A percentile compares a stretch with the other conserved stretches of the same genome.
phyloP scores from a whole-genome alignment of 148 eudicot species.

The Chenopodium berlandieri region DNA sequence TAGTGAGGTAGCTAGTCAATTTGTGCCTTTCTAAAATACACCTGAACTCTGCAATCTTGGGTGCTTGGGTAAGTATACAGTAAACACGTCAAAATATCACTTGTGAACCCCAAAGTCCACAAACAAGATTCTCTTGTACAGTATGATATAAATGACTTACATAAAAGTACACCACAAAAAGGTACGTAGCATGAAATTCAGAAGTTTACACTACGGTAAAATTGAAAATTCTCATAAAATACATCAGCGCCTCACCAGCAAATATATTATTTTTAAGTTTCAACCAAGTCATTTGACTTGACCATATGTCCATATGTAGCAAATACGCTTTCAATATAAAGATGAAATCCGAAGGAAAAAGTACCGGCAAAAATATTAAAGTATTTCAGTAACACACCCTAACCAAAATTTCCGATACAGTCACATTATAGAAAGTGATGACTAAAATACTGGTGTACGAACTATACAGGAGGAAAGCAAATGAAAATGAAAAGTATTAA shows the following conservation, averaged over 20 bases:
- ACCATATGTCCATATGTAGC: neutral
- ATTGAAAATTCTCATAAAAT: neutral
- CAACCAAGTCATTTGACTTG: neutral
- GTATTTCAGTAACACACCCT: neutral
- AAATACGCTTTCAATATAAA: neutral
- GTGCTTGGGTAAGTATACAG: neutral
- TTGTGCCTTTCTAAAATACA: neutral
- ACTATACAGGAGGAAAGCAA: slow-evolving; percentile 13
- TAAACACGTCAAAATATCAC: neutral
- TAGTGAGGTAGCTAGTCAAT: neutral
- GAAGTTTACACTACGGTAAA: neutral
- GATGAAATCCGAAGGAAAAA: neutral
- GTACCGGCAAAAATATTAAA: neutral
- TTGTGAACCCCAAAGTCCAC: neutral
- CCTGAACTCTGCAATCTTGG: neutral
- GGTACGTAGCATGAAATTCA: neutral
- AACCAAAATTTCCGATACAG: neutral
- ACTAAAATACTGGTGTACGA: neutral
- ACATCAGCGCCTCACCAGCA: neutral
- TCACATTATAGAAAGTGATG: neutral
- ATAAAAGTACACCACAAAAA: neutral
- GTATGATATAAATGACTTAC: neutral
- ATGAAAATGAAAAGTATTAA: neutral
- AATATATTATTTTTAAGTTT: neutral
- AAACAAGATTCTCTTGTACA: neutral